phyloP scores from a whole-genome alignment of 164 flowering plant genomes.

The Tetracentron sinense region DNA sequence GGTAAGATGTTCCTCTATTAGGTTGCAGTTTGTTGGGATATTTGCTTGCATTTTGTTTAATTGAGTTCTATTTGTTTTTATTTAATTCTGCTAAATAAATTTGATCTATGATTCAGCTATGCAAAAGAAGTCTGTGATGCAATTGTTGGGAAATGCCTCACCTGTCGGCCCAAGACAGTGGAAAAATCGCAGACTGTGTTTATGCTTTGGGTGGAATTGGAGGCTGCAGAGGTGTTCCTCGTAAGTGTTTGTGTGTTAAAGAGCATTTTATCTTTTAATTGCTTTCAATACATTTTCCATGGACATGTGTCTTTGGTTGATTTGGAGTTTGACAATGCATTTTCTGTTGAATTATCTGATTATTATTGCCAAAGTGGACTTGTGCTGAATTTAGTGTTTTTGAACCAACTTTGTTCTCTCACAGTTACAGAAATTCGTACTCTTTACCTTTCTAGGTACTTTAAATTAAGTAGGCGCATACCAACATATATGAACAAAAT shows the following conservation, averaged over 20 bases:
- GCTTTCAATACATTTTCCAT: background rate
- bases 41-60: background rate
- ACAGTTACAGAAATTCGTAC: background rate
- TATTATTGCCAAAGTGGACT: background rate
- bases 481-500: no score
- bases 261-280: background rate
- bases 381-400: background rate
- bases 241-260: constrained; percentile 33
- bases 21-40: background rate
- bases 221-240: constrained; percentile 85
- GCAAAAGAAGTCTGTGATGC: constrained; percentile 92
- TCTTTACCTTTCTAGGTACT: no score
- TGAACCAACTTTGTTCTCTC: background rate
- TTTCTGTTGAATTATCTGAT: background rate
- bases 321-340: background rate
- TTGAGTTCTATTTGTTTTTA: background rate
- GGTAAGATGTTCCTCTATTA: constrained; percentile 31
- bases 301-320: background rate
- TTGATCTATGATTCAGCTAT: constrained; percentile 38
- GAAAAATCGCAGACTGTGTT: constrained; percentile 86
- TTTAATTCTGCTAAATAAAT: background rate
- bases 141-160: constrained; percentile 82
- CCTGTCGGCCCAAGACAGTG: constrained; percentile 94
- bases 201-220: constrained; percentile 94
- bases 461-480: no score